Evolutionary conservation across 345 rosid species (phyloP).

Genomic region (Populus nigra): DNA sequence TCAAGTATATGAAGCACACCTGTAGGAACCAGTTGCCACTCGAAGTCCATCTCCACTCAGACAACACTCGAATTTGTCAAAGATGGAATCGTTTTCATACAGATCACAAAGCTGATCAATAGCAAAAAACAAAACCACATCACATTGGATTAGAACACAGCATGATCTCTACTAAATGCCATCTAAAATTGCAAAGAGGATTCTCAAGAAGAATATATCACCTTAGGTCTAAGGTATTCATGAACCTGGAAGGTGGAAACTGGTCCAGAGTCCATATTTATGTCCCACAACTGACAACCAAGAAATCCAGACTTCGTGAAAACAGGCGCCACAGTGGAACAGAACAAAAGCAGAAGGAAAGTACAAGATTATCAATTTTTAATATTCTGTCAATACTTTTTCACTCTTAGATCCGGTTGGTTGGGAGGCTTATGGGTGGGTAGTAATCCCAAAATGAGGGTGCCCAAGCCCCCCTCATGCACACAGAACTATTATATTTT

Average conservation of each 20-base stretch:
- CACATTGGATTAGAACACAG: neutral
- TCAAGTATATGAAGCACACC: conserved; percentile 33
- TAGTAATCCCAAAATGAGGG: neutral
- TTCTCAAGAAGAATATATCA: conserved; percentile 21
- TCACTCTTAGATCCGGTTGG: neutral
- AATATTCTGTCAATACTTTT: neutral
- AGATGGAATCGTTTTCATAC: conserved; percentile 65
- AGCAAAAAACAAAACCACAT: conserved; percentile 14
- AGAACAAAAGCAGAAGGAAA: neutral
- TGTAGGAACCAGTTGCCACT: conserved; percentile 74
- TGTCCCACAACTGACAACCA: conserved; percentile 73
- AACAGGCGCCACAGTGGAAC: neutral
- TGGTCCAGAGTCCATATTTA: conserved; percentile 74
- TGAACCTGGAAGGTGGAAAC: conserved; percentile 93
- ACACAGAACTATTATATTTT: neutral
- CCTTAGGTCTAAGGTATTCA: conserved; percentile 82
- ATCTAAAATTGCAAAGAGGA: neutral
- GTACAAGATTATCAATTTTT: neutral
- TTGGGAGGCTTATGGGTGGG: neutral
- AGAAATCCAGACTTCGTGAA: neutral
- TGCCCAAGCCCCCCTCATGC: neutral
- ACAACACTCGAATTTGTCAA: conserved; percentile 63
- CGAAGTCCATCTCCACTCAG: conserved; percentile 58
- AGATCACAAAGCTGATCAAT: conserved; percentile 60
- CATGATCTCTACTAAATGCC: conserved; percentile 5